Base-by-base conservation (phyloP, 164 flowering plant species). In the Annona squamosa region DNA sequence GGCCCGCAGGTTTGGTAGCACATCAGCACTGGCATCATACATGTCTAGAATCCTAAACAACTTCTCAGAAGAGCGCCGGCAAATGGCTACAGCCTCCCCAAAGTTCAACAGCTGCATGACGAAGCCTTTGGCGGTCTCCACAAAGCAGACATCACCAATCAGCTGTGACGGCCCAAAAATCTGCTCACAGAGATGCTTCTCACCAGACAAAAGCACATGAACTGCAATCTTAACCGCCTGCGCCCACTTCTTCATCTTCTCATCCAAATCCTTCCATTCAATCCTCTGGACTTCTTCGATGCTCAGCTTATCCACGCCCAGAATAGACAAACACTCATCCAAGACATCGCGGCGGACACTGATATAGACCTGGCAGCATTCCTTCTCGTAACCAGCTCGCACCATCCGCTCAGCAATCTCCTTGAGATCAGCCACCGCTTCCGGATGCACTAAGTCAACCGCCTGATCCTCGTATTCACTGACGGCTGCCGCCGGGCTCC, bases 191-290 rank as follows among this genome's bases (percentile, higher is more conserved):
- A 96, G 86, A 46, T 75, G 81, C 79, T 82, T 88, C 79, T 96
- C 99, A 2, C 88, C 88, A 1, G 82, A 17, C 46, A 95, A 67
- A 48, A 91, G 79, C 64, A 88, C 85, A 74, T 85, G 80, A 67
- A 88, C 83, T 6, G 80, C 79, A 26, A 89, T 80, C 81, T 93
- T 96, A 18, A 93, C 80, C 3, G 90, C 93, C 67, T 85, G 91
- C 44, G 82, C 75, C 99, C 99, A 96, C 43, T 84, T 93, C 91
- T 86, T 93, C 95, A 96, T 92, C 81, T 90, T 91, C 80, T 90
- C 97, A 78, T 90, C 98, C 83, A 96, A 78, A 0, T 73, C 47
- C 10, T 48, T 81, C 98, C 98, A 91, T 70, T 90, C 97, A 59
- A 90, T 86, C 83, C 77, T 91, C 86, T 88, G 97, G 18, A 92